phyloP scores from a whole-genome alignment of 148 eudicot species.

The Rhododendron mucronatum region DNA sequence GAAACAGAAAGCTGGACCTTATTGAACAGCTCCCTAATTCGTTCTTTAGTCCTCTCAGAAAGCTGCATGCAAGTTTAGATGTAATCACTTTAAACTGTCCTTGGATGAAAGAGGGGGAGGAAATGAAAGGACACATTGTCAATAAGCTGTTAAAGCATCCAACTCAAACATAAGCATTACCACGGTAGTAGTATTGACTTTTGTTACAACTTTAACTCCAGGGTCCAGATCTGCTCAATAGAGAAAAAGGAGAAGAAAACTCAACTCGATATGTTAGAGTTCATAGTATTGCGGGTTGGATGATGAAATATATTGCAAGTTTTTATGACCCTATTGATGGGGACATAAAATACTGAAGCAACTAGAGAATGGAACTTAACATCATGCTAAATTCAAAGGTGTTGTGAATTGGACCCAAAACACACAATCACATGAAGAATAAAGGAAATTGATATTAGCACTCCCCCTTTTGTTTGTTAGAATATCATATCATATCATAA shows the following conservation, averaged over 20 bases:
- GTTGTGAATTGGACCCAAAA: not conserved
- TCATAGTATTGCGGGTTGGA: not conserved
- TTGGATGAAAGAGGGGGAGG: not conserved
- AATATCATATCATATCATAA: too few relatives aligned
- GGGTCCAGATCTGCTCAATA: slow-evolving; percentile 14
- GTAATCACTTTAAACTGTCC: not conserved
- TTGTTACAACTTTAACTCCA: slow-evolving; percentile 11
- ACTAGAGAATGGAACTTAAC: not conserved
- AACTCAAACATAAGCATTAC: slow-evolving; percentile 13
- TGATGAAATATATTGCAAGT: not conserved
- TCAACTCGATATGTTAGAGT: not conserved
- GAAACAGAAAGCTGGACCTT: slow-evolving; percentile 67
- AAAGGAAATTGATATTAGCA: not conserved
- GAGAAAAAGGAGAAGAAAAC: not conserved
- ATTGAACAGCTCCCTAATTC: slow-evolving; percentile 54
- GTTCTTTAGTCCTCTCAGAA: slow-evolving; percentile 54
- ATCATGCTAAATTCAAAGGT: not conserved
- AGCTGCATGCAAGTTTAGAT: slow-evolving; percentile 24
- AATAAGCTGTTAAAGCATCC: not conserved
- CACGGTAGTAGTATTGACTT: slow-evolving; percentile 10
- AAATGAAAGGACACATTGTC: not conserved
- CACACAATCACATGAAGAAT: not conserved
- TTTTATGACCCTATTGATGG: not conserved
- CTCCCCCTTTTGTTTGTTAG: too few relatives aligned
- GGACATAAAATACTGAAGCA: not conserved